phyloP scores from a whole-genome alignment of 768 basidiomycete genomes.

The Xanthoconium stramineum region DNA sequence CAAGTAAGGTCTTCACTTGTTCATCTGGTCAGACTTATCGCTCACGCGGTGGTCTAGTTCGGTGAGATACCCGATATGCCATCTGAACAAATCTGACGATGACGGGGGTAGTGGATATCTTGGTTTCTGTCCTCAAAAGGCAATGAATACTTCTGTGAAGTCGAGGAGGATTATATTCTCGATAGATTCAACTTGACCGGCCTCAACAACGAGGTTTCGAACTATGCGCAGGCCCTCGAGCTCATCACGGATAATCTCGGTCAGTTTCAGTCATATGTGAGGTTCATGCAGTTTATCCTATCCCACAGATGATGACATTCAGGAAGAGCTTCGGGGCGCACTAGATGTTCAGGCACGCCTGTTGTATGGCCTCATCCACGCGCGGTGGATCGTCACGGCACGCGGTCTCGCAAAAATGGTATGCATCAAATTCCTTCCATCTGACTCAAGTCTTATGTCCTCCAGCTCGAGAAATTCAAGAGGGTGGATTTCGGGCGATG shows the following conservation, averaged over 20 bases:
- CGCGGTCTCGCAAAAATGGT: constrained; percentile 96
- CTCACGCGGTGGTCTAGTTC: constrained; percentile 25
- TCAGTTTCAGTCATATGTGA: constrained; percentile 36
- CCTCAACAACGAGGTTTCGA: constrained; percentile 91
- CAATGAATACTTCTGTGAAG: constrained; percentile 99
- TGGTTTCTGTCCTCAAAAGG: constrained; percentile 98
- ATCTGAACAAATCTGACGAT: constrained; percentile 17
- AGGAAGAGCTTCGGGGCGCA: constrained; percentile 88
- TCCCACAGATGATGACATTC: constrained; percentile 81
- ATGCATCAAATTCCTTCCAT: constrained; percentile 2
- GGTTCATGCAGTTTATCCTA: background rate
- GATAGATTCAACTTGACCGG: constrained; percentile 99
- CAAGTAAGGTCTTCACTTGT: constrained; percentile 54
- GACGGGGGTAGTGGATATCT: constrained; percentile 77
- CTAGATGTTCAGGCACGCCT: constrained; percentile 92
- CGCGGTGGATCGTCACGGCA: constrained; percentile 94
- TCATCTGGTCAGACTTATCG: background rate
- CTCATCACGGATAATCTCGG: constrained; percentile 95
- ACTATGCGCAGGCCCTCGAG: constrained; percentile 91
- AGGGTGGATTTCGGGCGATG: constrained; percentile 98
- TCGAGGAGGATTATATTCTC: constrained; percentile 98
- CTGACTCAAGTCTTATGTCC: background rate
- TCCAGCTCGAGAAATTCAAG: constrained; percentile 93
- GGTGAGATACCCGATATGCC: constrained; percentile 20
- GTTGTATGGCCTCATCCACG: constrained; percentile 94